Evolutionary conservation across 345 rosid genomes (phyloP).

Genomic region (Streptanthus diversifolius): DNA sequence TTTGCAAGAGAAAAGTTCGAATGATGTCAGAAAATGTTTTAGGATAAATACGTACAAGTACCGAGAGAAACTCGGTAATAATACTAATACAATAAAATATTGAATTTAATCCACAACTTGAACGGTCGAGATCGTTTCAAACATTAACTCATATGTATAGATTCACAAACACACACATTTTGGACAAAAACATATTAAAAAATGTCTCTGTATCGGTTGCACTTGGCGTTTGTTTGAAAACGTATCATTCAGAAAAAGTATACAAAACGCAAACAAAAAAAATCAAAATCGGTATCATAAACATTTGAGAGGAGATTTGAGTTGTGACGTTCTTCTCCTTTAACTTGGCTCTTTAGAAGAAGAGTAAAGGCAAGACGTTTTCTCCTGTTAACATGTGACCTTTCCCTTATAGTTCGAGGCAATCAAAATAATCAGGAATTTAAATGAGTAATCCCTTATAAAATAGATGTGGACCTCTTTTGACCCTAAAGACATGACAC

Average conservation of each 20-base stretch:
- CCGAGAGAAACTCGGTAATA: not conserved
- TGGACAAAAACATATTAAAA: too few relatives aligned
- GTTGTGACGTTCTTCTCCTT: not conserved
- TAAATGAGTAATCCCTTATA: not conserved
- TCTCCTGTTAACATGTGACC: conserved; percentile 18
- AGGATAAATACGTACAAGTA: not conserved
- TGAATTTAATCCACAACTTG: not conserved
- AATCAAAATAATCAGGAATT: not conserved
- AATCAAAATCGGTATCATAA: not conserved
- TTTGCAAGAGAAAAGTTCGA: not conserved
- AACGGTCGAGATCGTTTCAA: not conserved
- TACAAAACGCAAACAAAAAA: not conserved
- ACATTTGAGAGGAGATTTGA: not conserved
- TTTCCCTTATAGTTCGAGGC: conserved; percentile 24
- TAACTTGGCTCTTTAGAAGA: conserved; percentile 19
- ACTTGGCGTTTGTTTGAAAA: not conserved
- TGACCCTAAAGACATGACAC: conserved; percentile 26
- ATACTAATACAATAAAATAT: not conserved
- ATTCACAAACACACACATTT: too few relatives aligned
- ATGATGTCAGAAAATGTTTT: not conserved
- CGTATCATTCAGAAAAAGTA: too few relatives aligned
- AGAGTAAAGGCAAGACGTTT: not conserved
- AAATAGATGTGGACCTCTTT: not conserved
- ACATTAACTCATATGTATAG: not conserved
- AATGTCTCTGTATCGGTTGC: not conserved